Evolutionary conservation across 768 basidiomycete species (phyloP).

Genomic region (Mycena filopes): DNA sequence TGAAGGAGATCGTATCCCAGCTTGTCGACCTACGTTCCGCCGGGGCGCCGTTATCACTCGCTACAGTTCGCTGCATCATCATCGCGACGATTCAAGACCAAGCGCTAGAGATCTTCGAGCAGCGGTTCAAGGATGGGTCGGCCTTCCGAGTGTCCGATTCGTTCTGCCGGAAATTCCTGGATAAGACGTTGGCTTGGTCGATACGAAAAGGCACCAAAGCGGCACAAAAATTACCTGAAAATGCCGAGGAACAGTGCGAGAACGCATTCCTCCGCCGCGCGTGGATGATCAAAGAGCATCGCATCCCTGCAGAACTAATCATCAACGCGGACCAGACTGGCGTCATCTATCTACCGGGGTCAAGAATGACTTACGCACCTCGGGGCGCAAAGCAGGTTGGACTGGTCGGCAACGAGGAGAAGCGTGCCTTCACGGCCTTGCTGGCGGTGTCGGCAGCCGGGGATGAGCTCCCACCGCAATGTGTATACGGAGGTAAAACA

Average conservation of each 20-base stretch:
- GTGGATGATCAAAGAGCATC: conserved; percentile 28
- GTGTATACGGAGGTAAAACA: conserved; percentile 40
- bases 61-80: background rate
- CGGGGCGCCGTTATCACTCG: background rate
- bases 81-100: background rate
- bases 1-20: conserved; percentile 1
- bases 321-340: conserved; percentile 45
- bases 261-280: conserved; percentile 28
- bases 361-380: conserved; percentile 29
- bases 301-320: conserved; percentile 28
- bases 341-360: conserved; percentile 26
- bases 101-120: background rate
- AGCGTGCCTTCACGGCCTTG: conserved; percentile 46
- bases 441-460: conserved; percentile 39
- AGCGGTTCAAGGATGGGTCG: conserved; percentile 14
- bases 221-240: conserved; percentile 41
- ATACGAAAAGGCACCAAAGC: conserved; percentile 37
- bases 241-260: conserved; percentile 32
- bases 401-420: conserved; percentile 27
- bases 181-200: conserved; percentile 32
- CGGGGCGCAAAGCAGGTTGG: conserved; percentile 33
- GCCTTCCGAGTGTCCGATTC: too few species aligned
- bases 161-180: conserved; percentile 37
- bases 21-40: background rate
- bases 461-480: conserved; percentile 42